Conservation (phyloP, 2,329 filamentous ascomycete genomes). For the Penicillium sp. region DNA sequence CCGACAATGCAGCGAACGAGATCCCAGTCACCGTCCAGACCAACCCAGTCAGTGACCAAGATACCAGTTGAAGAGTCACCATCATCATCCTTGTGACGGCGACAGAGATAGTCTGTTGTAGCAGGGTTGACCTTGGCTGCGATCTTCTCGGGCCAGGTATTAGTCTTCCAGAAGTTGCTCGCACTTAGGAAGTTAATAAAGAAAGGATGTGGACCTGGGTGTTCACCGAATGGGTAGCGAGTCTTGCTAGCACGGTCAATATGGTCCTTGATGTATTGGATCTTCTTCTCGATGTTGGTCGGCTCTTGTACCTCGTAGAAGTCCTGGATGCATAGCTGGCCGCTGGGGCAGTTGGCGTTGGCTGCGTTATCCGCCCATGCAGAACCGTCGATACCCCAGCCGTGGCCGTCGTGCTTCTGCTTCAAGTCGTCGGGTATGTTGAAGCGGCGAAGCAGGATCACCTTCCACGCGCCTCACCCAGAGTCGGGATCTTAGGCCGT, state of each 20-base stretch:
- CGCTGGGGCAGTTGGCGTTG: conserved; percentile 64
- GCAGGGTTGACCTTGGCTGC: conserved; percentile 82
- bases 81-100: conserved; percentile 48
- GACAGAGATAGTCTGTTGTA: conserved; percentile 55
- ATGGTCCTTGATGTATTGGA: conserved; percentile 66
- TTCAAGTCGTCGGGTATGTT: conserved; percentile 50
- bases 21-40: conserved; percentile 82
- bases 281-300: conserved; percentile 73
- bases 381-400: conserved; percentile 56
- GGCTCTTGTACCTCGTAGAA: conserved; percentile 82
- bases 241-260: conserved; percentile 63
- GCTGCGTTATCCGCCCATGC: conserved; percentile 85
- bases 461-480: conserved; percentile 73
- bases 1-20: conserved; percentile 79
- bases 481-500: conserved; percentile 65
- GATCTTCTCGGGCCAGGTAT: conserved; percentile 90
- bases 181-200: conserved; percentile 88
- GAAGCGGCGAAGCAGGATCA: conserved; percentile 81
- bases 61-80: conserved; percentile 78
- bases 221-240: conserved; percentile 40
- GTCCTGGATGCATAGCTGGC: conserved; percentile 80
- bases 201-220: conserved; percentile 54
- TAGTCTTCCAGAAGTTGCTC: conserved; percentile 88
- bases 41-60: conserved; percentile 91
- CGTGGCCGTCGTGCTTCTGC: conserved; percentile 45